phyloP scores from a whole-genome alignment of 2,329 filamentous ascomycete species.

The Fusarium cicatricum region DNA sequence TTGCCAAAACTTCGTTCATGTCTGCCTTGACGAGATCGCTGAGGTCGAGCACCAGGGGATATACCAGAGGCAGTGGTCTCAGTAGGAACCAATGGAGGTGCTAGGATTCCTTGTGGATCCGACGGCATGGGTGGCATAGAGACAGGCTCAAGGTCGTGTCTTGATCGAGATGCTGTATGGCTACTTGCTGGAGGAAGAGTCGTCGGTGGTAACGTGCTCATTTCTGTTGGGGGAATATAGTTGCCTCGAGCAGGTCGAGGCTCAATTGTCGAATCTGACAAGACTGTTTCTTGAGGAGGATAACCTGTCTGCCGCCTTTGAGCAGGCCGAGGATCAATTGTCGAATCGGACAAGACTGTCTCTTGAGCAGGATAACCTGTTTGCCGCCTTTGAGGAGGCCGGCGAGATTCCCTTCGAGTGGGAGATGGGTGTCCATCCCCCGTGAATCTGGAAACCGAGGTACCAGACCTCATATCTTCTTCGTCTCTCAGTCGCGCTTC shows the following conservation, averaged over 20 bases:
- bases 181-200: conserved; percentile 37
- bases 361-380: conserved; percentile 41
- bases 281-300: conserved; percentile 35
- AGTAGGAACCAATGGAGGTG: conserved; percentile 32
- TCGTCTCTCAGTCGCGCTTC: conserved; percentile 57
- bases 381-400: conserved; percentile 44
- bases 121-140: conserved; percentile 64
- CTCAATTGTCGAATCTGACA: conserved; percentile 49
- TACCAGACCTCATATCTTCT: conserved; percentile 67
- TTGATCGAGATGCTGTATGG: conserved; percentile 50
- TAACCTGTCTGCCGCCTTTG: conserved; percentile 45
- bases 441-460: conserved; percentile 70
- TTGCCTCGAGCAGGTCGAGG: conserved; percentile 42
- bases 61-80: conserved; percentile 44
- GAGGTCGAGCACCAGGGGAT: conserved; percentile 47
- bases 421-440: conserved; percentile 70
- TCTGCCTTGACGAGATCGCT: conserved; percentile 55
- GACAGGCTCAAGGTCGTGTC: conserved; percentile 49
- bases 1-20: conserved; percentile 48
- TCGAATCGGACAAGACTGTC: conserved; percentile 48
- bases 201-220: conserved; percentile 33
- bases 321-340: conserved; percentile 45
- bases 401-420: conserved; percentile 48
- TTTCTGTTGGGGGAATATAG: conserved; percentile 37
- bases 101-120: conserved; percentile 57